A percentile compares a stretch with the other conserved stretches of the same genome.
Evolutionary conservation across 2,329 filamentous ascomycete species (phyloP).

Genomic region (Colletotrichum australisinense): DNA sequence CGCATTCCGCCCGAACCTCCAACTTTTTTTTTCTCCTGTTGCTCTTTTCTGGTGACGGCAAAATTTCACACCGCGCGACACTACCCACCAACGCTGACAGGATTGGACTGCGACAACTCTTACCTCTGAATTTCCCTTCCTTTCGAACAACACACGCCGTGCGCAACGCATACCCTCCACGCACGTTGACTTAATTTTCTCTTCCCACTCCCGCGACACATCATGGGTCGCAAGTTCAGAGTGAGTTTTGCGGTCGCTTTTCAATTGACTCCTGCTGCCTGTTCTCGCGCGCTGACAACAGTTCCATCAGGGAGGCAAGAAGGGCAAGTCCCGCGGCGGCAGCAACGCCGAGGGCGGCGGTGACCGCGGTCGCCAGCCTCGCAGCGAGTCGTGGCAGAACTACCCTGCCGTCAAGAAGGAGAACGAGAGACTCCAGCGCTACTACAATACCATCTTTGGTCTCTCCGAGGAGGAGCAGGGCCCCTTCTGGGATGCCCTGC

Average conservation of each 20-base stretch:
- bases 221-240: slow-evolving; percentile 35
- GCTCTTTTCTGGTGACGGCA: slow-evolving; percentile 9
- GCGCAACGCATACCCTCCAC: slow-evolving; percentile 11
- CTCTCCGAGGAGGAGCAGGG: slow-evolving; percentile 82
- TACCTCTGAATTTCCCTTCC: not conserved
- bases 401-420: slow-evolving; percentile 77
- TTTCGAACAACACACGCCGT: slow-evolving; percentile 9
- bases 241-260: slow-evolving; percentile 18
- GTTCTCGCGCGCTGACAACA: not conserved
- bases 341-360: slow-evolving; percentile 13
- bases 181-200: slow-evolving; percentile 7
- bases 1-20: slow-evolving; percentile 25
- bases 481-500: slow-evolving; percentile 86
- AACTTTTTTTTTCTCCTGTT: slow-evolving; percentile 2
- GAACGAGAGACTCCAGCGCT: slow-evolving; percentile 87
- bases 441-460: slow-evolving; percentile 83
- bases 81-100: not conserved
- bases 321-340: slow-evolving; percentile 29
- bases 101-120: not conserved
- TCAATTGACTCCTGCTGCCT: not conserved
- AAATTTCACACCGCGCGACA: slow-evolving; percentile 33
- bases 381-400: slow-evolving; percentile 34
- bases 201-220: not conserved
- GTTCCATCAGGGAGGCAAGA: slow-evolving; percentile 23
- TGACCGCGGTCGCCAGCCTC: slow-evolving; percentile 33